A percentile compares a stretch with the other conserved stretches of the same genome.
Evolutionary conservation across 106 monocot species (phyloP).

Genomic region (Dioscorea alata): DNA sequence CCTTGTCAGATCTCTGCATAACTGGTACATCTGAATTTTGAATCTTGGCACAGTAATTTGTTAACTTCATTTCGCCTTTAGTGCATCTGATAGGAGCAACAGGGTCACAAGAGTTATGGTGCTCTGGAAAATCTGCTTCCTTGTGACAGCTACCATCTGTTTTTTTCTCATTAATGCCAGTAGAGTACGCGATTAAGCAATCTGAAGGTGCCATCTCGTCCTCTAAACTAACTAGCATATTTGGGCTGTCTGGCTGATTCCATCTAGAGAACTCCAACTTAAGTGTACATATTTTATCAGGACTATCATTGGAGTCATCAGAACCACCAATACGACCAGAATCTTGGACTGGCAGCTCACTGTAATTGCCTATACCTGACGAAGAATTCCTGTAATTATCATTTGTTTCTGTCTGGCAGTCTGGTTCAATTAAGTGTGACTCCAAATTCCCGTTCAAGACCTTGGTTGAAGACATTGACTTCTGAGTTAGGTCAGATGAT

Average conservation of each 20-base stretch:
- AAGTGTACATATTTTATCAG: slow-evolving; percentile 3
- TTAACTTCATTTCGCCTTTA: neutral
- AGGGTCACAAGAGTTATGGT: slow-evolving; percentile 1
- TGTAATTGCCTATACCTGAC: neutral
- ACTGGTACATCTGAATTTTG: slow-evolving; percentile 18
- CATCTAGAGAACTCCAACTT: slow-evolving; percentile 10
- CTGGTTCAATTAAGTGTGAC: slow-evolving; percentile 1
- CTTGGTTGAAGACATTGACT: slow-evolving; percentile 9
- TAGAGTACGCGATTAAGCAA: neutral
- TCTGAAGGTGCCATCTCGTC: slow-evolving; percentile 10
- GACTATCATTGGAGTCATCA: slow-evolving; percentile 8
- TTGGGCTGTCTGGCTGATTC: slow-evolving; percentile 1
- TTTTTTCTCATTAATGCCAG: slow-evolving; percentile 1
- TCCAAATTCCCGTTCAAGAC: neutral
- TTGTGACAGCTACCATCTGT: slow-evolving; percentile 11
- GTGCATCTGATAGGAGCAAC: slow-evolving; percentile 3
- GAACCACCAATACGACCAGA: slow-evolving; percentile 2
- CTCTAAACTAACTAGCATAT: neutral
- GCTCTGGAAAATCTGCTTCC: neutral
- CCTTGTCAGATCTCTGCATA: slow-evolving; percentile 43
- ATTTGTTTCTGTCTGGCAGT: too few relatives aligned
- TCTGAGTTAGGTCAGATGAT: slow-evolving; percentile 6
- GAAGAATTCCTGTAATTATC: neutral
- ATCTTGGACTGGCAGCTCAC: slow-evolving; percentile 3
- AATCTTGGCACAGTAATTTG: slow-evolving; percentile 4